These are phyloP conservation scores for Aspergillus sclerotiicarbonarius DNA, from an alignment of 495 filamentous ascomycete genomes.

Conservation along the genomic window DNA sequence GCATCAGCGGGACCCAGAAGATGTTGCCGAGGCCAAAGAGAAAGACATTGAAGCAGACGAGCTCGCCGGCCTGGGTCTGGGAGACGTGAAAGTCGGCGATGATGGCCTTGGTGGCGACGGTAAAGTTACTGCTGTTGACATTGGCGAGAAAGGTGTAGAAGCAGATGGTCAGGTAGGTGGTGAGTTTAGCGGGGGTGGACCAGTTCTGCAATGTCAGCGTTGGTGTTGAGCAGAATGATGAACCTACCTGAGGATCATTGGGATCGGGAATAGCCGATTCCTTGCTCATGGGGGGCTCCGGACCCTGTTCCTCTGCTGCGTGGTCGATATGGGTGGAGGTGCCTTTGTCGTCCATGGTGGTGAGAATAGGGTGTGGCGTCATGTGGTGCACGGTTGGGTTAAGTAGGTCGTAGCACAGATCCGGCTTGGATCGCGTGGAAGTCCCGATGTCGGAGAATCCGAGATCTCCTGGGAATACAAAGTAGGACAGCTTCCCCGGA, in stretches of 20 bases:
- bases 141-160: constrained; percentile 34
- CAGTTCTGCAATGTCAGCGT: constrained; percentile 23
- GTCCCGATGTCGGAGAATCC: not conserved
- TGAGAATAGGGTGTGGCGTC: not conserved
- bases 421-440: too few relatives aligned
- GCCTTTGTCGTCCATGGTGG: constrained; percentile 1
- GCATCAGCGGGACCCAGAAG: constrained; percentile 35
- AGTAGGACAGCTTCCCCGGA: not conserved
- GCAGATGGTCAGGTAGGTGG: constrained; percentile 32
- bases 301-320: not conserved
- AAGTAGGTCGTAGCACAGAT: too few relatives aligned
- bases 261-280: not conserved
- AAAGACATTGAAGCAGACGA: constrained; percentile 31
- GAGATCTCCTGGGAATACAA: not conserved
- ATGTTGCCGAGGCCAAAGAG: constrained; percentile 31
- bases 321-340: not conserved
- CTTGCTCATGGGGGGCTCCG: not conserved
- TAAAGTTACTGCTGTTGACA: constrained; percentile 34
- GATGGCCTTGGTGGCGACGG: constrained; percentile 30
- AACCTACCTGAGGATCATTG: constrained; percentile 18
- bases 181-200: constrained; percentile 20
- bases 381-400: too few relatives aligned
- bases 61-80: constrained; percentile 24
- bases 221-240: not conserved
- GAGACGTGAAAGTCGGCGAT: constrained; percentile 27